Conservation (phyloP, 345 rosid genomes). For the Hypericum androsaemum region DNA sequence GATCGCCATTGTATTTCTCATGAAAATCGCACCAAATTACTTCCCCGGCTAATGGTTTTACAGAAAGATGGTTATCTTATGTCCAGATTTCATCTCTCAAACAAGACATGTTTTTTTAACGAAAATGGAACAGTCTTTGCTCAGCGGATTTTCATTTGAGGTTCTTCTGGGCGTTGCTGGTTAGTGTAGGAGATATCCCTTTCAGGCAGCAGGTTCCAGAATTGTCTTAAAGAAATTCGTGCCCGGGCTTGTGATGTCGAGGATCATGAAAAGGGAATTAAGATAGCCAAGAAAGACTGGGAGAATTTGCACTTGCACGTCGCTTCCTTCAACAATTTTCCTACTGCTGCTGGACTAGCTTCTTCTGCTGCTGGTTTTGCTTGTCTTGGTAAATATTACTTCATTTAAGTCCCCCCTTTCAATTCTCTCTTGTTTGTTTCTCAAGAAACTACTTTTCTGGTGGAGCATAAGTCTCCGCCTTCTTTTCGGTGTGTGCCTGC, state of each 20-base stretch:
- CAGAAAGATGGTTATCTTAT: background rate
- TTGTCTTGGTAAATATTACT: slow-evolving; percentile 57
- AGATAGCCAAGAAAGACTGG: slow-evolving; percentile 78
- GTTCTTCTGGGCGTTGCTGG: slow-evolving; percentile 22
- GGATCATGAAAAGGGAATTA: slow-evolving; percentile 69
- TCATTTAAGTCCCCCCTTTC: background rate
- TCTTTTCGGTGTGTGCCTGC: no score
- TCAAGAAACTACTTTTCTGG: no score
- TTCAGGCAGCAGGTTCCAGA: slow-evolving; percentile 81
- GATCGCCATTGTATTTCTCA: no score
- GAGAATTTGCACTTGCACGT: slow-evolving; percentile 67
- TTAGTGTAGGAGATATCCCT: slow-evolving; percentile 84
- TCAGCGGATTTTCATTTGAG: slow-evolving; percentile 7
- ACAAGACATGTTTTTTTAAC: no score
- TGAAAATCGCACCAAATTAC: no score
- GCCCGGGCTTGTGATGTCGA: slow-evolving; percentile 66
- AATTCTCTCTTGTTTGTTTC: background rate
- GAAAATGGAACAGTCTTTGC: no score
- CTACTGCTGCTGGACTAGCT: slow-evolving; percentile 98
- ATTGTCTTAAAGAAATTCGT: slow-evolving; percentile 78
- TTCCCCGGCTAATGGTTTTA: no score
- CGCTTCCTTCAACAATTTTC: slow-evolving; percentile 89
- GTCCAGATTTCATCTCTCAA: no score
- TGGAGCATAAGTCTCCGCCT: no score
- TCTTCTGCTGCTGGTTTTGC: slow-evolving; percentile 99